Evolutionary conservation across 805 yeast genomes (phyloP).

Genomic region (Ogataea methylovora): DNA sequence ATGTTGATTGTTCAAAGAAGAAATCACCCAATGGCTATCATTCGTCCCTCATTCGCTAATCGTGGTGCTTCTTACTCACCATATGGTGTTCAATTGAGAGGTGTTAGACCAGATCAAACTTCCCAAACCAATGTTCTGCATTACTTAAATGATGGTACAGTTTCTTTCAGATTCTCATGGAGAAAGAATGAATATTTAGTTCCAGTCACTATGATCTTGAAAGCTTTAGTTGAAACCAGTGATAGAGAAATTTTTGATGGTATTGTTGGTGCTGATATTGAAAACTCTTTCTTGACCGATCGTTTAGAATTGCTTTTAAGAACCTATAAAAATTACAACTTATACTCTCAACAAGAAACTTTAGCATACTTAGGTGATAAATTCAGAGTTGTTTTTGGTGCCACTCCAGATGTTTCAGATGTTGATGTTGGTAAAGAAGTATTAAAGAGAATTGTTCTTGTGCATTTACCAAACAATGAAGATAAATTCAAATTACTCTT

Average conservation of each 20-base stretch:
- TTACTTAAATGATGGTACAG: conserved; percentile 91
- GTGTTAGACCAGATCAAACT: conserved; percentile 94
- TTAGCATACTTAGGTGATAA: conserved; percentile 92
- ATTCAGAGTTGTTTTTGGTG: conserved; percentile 88
- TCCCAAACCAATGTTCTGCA: conserved; percentile 97
- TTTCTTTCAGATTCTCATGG: conserved; percentile 96
- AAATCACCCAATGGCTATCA: conserved; percentile 96
- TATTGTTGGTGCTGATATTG: conserved; percentile 80
- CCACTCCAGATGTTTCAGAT: conserved; percentile 82
- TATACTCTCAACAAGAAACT: conserved; percentile 80
- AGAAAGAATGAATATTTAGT: conserved; percentile 90
- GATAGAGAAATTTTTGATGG: conserved; percentile 97
- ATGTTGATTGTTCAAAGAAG: conserved; percentile 97
- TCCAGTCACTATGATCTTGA: conserved; percentile 87
- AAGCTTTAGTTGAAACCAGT: conserved; percentile 83
- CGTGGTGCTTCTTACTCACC: conserved; percentile 88
- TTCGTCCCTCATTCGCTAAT: conserved; percentile 88
- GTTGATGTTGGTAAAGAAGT: conserved; percentile 87
- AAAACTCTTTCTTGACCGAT: conserved; percentile 92
- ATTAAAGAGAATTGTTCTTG: conserved; percentile 75
- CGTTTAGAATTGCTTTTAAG: conserved; percentile 91
- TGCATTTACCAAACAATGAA: conserved; percentile 64
- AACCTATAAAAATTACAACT: conserved; percentile 73
- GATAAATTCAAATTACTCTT: conserved; percentile 85
- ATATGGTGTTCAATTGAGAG: conserved; percentile 90